A percentile compares a stretch with the other conserved stretches of the same genome.
phyloP scores from a whole-genome alignment of 1,139 yeast species.

The Diutina neorugosa region DNA sequence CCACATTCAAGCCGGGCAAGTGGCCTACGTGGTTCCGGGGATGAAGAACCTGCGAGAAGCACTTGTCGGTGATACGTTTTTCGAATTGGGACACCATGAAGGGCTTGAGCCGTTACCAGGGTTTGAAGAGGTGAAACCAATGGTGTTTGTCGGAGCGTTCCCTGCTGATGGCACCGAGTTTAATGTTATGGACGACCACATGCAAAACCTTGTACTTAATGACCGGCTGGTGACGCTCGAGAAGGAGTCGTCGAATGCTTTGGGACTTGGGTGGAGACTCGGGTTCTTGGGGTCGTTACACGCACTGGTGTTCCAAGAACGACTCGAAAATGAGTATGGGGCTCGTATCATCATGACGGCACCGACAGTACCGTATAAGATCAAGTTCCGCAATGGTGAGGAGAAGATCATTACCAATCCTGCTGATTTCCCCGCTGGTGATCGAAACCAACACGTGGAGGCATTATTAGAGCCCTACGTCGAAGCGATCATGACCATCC shows the following conservation, averaged over 20 bases:
- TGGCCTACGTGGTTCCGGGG: slow-evolving; percentile 87
- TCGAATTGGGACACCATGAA: slow-evolving; percentile 49
- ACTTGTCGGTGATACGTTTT: slow-evolving; percentile 82
- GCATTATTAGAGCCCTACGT: slow-evolving; percentile 79
- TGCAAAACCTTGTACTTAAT: slow-evolving; percentile 76
- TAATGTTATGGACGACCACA: slow-evolving; percentile 78
- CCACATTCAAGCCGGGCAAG: slow-evolving; percentile 73
- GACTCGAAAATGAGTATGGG: slow-evolving; percentile 88
- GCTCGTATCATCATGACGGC: slow-evolving; percentile 86
- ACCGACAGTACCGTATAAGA: slow-evolving; percentile 89
- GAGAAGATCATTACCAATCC: slow-evolving; percentile 73
- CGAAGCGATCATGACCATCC: slow-evolving; percentile 82
- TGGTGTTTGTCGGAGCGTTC: slow-evolving; percentile 97
- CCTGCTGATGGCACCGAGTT: slow-evolving; percentile 94
- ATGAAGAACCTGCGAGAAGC: slow-evolving; percentile 86
- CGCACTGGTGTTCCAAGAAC: slow-evolving; percentile 87
- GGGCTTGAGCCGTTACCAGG: slow-evolving; percentile 77
- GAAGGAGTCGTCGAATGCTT: slow-evolving; percentile 84
- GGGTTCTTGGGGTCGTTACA: slow-evolving; percentile 92
- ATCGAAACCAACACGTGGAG: slow-evolving; percentile 29
- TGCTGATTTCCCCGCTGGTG: slow-evolving; percentile 72
- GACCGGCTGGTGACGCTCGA: slow-evolving; percentile 86
- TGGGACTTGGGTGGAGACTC: slow-evolving; percentile 95
- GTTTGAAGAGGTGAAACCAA: slow-evolving; percentile 92
- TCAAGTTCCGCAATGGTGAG: slow-evolving; percentile 51